Evolutionary conservation across 2,329 filamentous ascomycete species (phyloP).

Genomic region (Elsinoe australis): DNA sequence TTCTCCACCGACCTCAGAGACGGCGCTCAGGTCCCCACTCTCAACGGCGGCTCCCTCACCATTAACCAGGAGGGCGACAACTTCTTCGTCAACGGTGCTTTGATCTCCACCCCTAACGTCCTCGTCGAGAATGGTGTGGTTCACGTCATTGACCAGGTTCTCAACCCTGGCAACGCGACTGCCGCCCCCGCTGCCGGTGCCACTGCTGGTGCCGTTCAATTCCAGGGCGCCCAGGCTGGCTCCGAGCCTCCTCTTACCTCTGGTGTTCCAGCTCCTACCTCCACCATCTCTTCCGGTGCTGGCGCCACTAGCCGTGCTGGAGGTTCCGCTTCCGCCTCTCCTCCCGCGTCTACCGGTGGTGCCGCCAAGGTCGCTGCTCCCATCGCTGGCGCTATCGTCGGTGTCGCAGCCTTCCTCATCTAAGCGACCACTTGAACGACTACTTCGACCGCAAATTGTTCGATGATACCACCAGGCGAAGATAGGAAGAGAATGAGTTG

Average conservation of each 20-base stretch:
- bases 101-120: constrained; percentile 36
- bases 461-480: constrained; percentile 5
- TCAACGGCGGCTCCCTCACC: constrained; percentile 34
- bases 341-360: constrained; percentile 8
- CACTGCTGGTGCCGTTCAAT: constrained; percentile 5
- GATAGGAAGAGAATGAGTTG: neutral
- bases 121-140: constrained; percentile 41
- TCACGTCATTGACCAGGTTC: constrained; percentile 43
- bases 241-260: constrained; percentile 9
- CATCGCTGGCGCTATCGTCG: constrained; percentile 10
- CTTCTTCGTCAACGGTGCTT: constrained; percentile 40
- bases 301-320: neutral
- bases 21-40: constrained; percentile 27
- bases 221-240: neutral
- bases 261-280: neutral
- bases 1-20: constrained; percentile 34
- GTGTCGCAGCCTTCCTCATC: constrained; percentile 13
- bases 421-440: too few relatives aligned
- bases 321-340: neutral
- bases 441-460: too few relatives aligned
- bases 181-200: constrained; percentile 10
- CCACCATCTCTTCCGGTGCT: constrained; percentile 1
- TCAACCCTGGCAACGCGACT: constrained; percentile 16
- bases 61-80: constrained; percentile 33
- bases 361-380: constrained; percentile 7